These are phyloP conservation scores for Glarea lozoyensis DNA, from an alignment of 495 filamentous ascomycete genomes.

Conservation along the genomic window DNA sequence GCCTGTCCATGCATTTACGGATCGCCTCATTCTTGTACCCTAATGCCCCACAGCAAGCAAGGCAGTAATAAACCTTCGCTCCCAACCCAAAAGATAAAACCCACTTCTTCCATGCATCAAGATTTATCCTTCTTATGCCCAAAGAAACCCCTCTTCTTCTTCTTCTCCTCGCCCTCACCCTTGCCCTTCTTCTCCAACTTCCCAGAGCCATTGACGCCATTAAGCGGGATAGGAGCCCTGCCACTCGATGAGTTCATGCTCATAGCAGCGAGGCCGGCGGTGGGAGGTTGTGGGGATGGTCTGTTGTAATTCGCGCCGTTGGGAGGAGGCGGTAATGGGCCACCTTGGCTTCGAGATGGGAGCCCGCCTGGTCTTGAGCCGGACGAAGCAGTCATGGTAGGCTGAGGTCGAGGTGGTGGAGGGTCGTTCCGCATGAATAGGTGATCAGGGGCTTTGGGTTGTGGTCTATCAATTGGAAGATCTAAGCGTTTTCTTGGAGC, in stretches of 20 bases:
- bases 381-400: slow-evolving; percentile 11
- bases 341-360: slow-evolving; percentile 10
- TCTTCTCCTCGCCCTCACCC: slow-evolving; percentile 34
- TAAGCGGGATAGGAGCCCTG: slow-evolving; percentile 19
- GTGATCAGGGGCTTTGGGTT: slow-evolving; percentile 73
- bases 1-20: too few species aligned
- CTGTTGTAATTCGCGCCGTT: slow-evolving; percentile 7
- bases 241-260: slow-evolving; percentile 30
- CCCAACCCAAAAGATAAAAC: not conserved
- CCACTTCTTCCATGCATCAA: not conserved
- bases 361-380: slow-evolving; percentile 8
- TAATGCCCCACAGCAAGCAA: too few species aligned
- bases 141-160: slow-evolving; percentile 76
- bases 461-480: slow-evolving; percentile 73
- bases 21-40: too few species aligned
- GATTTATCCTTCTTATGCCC: slow-evolving; percentile 47
- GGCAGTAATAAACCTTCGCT: not conserved
- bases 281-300: slow-evolving; percentile 32
- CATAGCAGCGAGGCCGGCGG: slow-evolving; percentile 49
- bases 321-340: slow-evolving; percentile 2
- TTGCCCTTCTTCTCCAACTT: slow-evolving; percentile 57
- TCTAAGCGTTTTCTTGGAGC: slow-evolving; percentile 63
- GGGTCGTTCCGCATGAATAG: slow-evolving; percentile 71
- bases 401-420: slow-evolving; percentile 19
- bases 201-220: slow-evolving; percentile 27